Evolutionary conservation across 108 stramenopile species (phyloP), one percentile per base, ranked within the genome.

Genomic region (Conticribra weissflogii): DNA sequence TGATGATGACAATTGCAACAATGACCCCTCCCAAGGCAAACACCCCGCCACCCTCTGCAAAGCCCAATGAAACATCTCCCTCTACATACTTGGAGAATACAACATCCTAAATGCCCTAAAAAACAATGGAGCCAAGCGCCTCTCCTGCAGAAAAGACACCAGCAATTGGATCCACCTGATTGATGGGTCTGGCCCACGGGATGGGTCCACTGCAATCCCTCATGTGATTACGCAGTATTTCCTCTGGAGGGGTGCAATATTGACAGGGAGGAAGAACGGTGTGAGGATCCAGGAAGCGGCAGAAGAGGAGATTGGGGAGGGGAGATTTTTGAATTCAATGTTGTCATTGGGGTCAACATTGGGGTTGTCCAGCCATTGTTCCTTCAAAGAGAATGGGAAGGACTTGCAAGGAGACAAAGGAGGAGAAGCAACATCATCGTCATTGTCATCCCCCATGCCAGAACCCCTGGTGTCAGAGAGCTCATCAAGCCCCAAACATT

Each of bases 71-170:
- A 90, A 89, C 78, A 63, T 88, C 31, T 89, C 88, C 41, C 81
- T 94, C 30, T 79, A 83, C 55, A 74, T 87, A 28, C 63, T 92
- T 47, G 94, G 94, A 7, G 91, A 92, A 72, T 95, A 91, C 60
- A 91, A 92, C 56, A 83, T 89, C 49, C 91, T 95, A 76, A 95
- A 92, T 58, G 79, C 90, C 33, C 85, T 95, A 5, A 85, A 88
- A 30, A 83, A 87, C 31, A 91, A 95, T 72, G 94, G 94, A 0
- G 77, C 89, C 23, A 92, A 86, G 52, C 91, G 90, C 28, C 86
- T 95, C 1, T 68, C 86, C 41, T 86, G 89, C 23, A 83, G 81
- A 5, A 49, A 69, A 16, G 76, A 74, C 1, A 19, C 73, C 0
- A 61, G 85, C 5, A 91, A 95, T 19, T 48, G 73, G 9, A 58